These are phyloP conservation scores for Physcia stellaris DNA, from an alignment of 495 filamentous ascomycete genomes.

Conservation along the genomic window DNA sequence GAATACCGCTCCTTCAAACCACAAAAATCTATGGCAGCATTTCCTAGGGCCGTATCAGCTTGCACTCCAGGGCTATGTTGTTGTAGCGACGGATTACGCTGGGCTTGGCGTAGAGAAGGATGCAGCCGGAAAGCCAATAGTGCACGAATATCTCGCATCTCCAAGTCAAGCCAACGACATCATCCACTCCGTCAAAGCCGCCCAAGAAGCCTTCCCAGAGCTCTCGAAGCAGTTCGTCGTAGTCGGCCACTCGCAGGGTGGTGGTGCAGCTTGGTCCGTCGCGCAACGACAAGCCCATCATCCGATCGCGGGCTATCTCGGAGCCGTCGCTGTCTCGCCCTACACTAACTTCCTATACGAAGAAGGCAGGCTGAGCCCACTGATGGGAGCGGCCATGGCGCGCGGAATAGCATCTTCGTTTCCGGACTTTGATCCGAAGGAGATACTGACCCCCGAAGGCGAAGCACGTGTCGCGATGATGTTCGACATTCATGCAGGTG, in stretches of 20 bases:
- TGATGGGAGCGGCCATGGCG: conserved; percentile 6
- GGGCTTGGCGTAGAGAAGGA: conserved; percentile 26
- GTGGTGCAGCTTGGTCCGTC: conserved; percentile 30
- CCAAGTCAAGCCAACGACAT: conserved; percentile 29
- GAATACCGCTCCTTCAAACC: conserved; percentile 20
- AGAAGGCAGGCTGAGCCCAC: too few relatives aligned
- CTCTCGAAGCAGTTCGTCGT: conserved; percentile 23
- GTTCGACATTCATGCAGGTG: conserved; percentile 17
- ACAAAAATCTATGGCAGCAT: conserved; percentile 25
- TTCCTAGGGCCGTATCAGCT: conserved; percentile 24
- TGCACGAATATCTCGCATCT: conserved; percentile 24
- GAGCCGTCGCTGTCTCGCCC: conserved; percentile 27
- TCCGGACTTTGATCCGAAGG: conserved; percentile 9
- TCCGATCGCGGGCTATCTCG: conserved; percentile 26
- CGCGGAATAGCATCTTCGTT: conserved; percentile 3
- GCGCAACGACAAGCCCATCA: conserved; percentile 24
- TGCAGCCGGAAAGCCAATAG: conserved; percentile 14
- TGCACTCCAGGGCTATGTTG: conserved; percentile 27
- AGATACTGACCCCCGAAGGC: conserved; percentile 18
- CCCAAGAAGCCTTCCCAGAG: conserved; percentile 25
- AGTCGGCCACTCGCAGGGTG: conserved; percentile 40
- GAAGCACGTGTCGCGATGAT: conserved; percentile 15
- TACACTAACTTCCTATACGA: conserved; percentile 19
- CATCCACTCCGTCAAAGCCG: conserved; percentile 31
- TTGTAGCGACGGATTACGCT: conserved; percentile 32